Conservation (phyloP, 495 filamentous ascomycete species). For the Penicillium riverlandense region DNA sequence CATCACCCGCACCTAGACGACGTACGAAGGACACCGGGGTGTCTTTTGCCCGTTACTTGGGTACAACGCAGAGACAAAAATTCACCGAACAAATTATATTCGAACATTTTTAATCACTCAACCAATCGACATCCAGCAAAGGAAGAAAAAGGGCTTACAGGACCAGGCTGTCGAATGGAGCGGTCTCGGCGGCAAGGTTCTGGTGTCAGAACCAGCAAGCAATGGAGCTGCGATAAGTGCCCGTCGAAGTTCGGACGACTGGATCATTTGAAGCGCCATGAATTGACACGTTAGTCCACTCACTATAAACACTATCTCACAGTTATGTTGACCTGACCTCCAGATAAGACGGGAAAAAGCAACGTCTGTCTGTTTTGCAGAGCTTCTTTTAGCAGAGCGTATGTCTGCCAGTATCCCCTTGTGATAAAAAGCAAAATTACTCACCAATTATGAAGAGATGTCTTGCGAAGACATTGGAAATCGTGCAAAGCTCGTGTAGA, state of each 20-base stretch:
- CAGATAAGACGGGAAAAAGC: constrained; percentile 16
- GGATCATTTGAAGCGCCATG: constrained; percentile 28
- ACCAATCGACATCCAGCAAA: too few species aligned
- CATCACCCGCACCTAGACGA: too few species aligned
- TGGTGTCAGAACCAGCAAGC: background rate
- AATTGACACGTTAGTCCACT: constrained; percentile 17
- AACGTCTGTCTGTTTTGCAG: constrained; percentile 24
- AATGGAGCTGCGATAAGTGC: constrained; percentile 24
- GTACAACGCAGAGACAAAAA: too few species aligned
- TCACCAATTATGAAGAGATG: constrained; percentile 13
- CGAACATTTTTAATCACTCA: background rate
- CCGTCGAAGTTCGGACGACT: constrained; percentile 20
- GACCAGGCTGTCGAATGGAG: constrained; percentile 5
- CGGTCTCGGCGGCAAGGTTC: constrained; percentile 1
- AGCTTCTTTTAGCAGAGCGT: constrained; percentile 27
- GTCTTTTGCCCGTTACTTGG: too few species aligned
- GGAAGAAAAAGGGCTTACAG: too few species aligned
- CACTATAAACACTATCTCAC: background rate
- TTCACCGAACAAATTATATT: constrained; percentile 3
- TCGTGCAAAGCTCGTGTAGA: constrained; percentile 21
- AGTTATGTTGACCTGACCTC: background rate
- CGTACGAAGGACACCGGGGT: too few species aligned
- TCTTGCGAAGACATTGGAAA: constrained; percentile 29
- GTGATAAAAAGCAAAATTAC: background rate
- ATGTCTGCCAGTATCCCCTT: constrained; percentile 4